These are phyloP conservation scores for Alisma plantagoaquatica DNA, from an alignment of 106 monocot genomes.

Conservation along the genomic window DNA sequence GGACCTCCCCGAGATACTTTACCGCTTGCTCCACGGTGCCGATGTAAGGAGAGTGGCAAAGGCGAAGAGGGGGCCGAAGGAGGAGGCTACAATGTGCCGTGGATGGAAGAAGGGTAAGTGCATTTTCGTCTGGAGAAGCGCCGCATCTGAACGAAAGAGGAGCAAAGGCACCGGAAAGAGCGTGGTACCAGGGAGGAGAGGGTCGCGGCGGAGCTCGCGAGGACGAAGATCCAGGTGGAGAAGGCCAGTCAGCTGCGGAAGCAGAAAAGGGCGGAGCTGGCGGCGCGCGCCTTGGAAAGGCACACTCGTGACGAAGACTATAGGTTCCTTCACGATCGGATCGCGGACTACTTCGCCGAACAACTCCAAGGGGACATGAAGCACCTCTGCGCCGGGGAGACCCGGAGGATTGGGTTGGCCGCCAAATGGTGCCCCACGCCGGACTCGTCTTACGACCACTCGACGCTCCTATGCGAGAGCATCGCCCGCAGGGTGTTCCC, in stretches of 20 bases:
- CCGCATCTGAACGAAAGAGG: neutral
- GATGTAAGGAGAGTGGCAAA: constrained; percentile 11
- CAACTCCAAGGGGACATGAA: constrained; percentile 29
- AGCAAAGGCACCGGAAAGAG: neutral
- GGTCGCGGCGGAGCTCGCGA: constrained; percentile 15
- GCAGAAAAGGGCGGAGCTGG: constrained; percentile 23
- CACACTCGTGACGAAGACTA: constrained; percentile 31
- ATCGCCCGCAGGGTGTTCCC: constrained; percentile 53
- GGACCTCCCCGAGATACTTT: constrained; percentile 40
- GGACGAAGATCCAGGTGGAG: constrained; percentile 11
- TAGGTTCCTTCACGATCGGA: constrained; percentile 35
- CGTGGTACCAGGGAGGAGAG: constrained; percentile 16
- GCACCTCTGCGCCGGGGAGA: constrained; percentile 18
- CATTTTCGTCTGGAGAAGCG: neutral
- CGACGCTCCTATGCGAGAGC: constrained; percentile 56
- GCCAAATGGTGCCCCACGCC: constrained; percentile 78
- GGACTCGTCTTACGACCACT: constrained; percentile 22
- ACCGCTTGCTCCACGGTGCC: constrained; percentile 25
- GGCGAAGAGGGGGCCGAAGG: neutral
- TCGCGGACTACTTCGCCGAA: constrained; percentile 39
- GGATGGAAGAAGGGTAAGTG: neutral
- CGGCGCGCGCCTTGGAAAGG: constrained; percentile 23
- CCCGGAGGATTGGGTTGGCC: constrained; percentile 29
- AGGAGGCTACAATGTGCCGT: no score
- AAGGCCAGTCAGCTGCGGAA: constrained; percentile 16